These are phyloP conservation scores for Fonsecaea monophora DNA, from an alignment of 2,329 filamentous ascomycete genomes.

Conservation along the genomic window DNA sequence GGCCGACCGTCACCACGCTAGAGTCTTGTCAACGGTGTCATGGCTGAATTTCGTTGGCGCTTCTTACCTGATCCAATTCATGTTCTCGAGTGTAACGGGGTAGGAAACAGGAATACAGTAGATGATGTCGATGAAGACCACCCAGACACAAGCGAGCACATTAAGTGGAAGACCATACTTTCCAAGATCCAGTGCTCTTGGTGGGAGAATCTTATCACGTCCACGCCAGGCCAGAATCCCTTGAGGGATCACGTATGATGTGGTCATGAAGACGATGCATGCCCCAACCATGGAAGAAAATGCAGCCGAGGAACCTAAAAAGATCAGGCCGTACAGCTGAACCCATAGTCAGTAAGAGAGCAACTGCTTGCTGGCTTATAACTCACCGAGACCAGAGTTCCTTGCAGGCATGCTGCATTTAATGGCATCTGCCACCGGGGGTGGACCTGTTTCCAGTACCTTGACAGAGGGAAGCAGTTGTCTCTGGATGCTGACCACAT, in stretches of 20 bases:
- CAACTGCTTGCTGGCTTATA: not conserved
- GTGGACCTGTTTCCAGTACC: conserved; percentile 44
- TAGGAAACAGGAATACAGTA: conserved; percentile 43
- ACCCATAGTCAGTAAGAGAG: conserved; percentile 48
- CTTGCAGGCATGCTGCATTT: conserved; percentile 54
- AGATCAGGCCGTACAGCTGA: conserved; percentile 56
- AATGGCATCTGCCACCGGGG: conserved; percentile 50
- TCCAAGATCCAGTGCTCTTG: conserved; percentile 54
- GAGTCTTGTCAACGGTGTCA: not conserved
- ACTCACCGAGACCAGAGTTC: conserved; percentile 16
- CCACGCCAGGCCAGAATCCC: conserved; percentile 53
- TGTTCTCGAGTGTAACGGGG: conserved; percentile 27
- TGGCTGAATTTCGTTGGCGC: not conserved
- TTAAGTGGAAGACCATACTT: conserved; percentile 51
- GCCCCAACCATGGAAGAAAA: conserved; percentile 55
- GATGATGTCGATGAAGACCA: conserved; percentile 42
- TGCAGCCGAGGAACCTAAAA: conserved; percentile 56
- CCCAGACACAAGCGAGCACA: conserved; percentile 41
- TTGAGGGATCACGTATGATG: conserved; percentile 55
- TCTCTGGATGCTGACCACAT: conserved; percentile 59
- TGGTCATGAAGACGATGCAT: conserved; percentile 50
- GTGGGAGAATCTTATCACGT: conserved; percentile 50
- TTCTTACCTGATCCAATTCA: conserved; percentile 31
- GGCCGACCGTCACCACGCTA: conserved; percentile 24
- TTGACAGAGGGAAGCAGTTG: conserved; percentile 53